Base-by-base conservation (phyloP, 1,284 basidiomycete species). In the Abortiporus biennis region DNA sequence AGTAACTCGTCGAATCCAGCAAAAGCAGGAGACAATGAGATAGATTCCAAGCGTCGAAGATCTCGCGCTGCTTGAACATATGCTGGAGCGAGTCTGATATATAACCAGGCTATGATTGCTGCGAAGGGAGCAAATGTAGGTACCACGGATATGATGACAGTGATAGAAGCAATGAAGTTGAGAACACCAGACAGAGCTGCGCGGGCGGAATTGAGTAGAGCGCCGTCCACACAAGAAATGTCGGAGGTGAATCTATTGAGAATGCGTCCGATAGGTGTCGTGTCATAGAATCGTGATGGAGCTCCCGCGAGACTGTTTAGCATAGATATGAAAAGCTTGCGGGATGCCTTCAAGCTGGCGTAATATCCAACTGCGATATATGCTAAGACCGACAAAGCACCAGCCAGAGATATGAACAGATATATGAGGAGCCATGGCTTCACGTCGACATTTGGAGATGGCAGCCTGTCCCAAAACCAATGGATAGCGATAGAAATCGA, bases 221-320 rank as follows among this genome's bases (percentile, higher is more conserved):
- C 71, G 12, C 71, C 67, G 53, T 88, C 84, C 32, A 86, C 75
- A 5, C 75, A 79, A 44, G 82, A 83, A 54, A 89, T 81, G 54
- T 92, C 88, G n/a, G 78, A 71, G 1, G 84, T 85, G 63, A 90
- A 90, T 19, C 87, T 75, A 55, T 88, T 88, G 42, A 89, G 68
- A 49, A 89, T 86, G 22, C 85, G 70, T 12, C 85, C 80, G 32
- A 80, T 72, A 2, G 82, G 83, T 9, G 80, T 85, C 37, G 74
- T 65, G 53, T 85, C 81, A 57, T 83, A 84, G 59, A 84, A 85
- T 4, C 80, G 74, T 16, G 73, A 66, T 3, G 80, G 80, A 1
- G 79, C 78, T 33, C 76, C 66, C 6, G 75, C 71, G 17, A 85
- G 64, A 25, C 78, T 63, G 27, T 59, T 61, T 11, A 85, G 63